A percentile compares a stretch with the other conserved stretches of the same genome.
phyloP scores from a whole-genome alignment of 495 filamentous ascomycete genomes.

The Friedmanniomyces simplex region DNA sequence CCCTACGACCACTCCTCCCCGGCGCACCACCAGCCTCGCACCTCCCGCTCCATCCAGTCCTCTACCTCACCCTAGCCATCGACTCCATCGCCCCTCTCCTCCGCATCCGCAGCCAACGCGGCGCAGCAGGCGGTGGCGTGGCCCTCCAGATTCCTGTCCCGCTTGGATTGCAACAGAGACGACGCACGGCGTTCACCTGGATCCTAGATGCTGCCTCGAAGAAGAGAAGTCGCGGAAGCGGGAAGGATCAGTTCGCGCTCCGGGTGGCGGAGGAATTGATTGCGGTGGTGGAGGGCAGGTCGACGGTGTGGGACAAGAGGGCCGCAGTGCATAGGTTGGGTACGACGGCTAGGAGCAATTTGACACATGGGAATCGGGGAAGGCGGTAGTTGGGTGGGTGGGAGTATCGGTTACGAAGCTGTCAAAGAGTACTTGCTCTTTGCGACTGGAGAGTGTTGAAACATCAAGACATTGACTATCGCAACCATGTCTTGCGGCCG shows the following conservation, averaged over 20 bases:
- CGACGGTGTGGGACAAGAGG: slow-evolving; percentile 71
- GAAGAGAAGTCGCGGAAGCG: slow-evolving; percentile 53
- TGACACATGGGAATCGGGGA: slow-evolving; percentile 30
- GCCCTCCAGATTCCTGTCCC: slow-evolving; percentile 76
- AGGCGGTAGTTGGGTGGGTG: not conserved
- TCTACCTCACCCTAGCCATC: slow-evolving; percentile 60
- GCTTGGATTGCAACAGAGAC: slow-evolving; percentile 59
- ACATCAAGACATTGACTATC: too few species aligned
- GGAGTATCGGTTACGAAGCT: not conserved
- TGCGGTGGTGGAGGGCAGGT: slow-evolving; percentile 75
- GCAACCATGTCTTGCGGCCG: too few species aligned
- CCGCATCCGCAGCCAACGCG: slow-evolving; percentile 61
- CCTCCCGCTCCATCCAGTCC: slow-evolving; percentile 33
- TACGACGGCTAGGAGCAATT: slow-evolving; percentile 61
- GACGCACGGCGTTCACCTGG: slow-evolving; percentile 71
- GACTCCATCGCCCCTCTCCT: slow-evolving; percentile 91
- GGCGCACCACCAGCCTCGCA: slow-evolving; percentile 60
- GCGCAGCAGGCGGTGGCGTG: slow-evolving; percentile 73
- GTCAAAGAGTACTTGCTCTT: too few species aligned
- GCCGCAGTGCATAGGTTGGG: slow-evolving; percentile 61
- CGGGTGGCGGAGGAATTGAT: slow-evolving; percentile 81
- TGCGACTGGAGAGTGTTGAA: too few species aligned
- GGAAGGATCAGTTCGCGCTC: slow-evolving; percentile 54
- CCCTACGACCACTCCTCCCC: slow-evolving; percentile 58
- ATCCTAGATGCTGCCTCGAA: slow-evolving; percentile 72